Base-by-base conservation (phyloP, 129 eudicot species). In the Solidago caesia region DNA sequence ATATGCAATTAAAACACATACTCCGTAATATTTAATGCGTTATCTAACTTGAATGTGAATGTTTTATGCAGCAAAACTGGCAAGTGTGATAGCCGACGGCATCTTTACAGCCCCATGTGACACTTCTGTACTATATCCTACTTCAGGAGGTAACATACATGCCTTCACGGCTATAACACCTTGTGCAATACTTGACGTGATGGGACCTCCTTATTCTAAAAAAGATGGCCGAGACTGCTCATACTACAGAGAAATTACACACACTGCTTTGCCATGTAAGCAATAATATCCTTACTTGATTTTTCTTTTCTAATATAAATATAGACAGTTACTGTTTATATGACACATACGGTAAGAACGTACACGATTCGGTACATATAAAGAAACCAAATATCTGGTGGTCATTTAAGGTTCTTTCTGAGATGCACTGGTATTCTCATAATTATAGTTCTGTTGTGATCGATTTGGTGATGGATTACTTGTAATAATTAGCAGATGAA, bases 91-190 rank as follows among this genome's bases (percentile, higher is more conserved):
- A 65, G 91, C 85, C 5, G 74, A 90, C 55, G 60, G 68, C 2
- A 76, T 76, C 21, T 86, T 83, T 56, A 76, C 89, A 0, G 96
- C 97, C 6, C 98, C 98, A 8, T 94, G 97, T 53, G 75, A 87
- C 65, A 78, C 96, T 11, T 83, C 91, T n/a, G 92, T 94, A 5
- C 69, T 94, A 29, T 94, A 86, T 79, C 98, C 98, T 25, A 86
- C 96, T 33, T 78, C 93, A 16, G 98, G 98, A 46, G 98, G 98
- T 56, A 94, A 94, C 74, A 88, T 94, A 57, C 98, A 94, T 48
- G 86, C 84, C 55, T 94, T 90, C 68, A 86, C 52, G n/a, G 98
- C 98, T 15, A 74, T 94, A 75, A 86, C 92, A 46, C 96, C 98
- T 1, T 90, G 98, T 81, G 97, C 91, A 2, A 77, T 94, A 11